phyloP scores from a whole-genome alignment of 768 basidiomycete genomes.

The Phylloporus arenicola region DNA sequence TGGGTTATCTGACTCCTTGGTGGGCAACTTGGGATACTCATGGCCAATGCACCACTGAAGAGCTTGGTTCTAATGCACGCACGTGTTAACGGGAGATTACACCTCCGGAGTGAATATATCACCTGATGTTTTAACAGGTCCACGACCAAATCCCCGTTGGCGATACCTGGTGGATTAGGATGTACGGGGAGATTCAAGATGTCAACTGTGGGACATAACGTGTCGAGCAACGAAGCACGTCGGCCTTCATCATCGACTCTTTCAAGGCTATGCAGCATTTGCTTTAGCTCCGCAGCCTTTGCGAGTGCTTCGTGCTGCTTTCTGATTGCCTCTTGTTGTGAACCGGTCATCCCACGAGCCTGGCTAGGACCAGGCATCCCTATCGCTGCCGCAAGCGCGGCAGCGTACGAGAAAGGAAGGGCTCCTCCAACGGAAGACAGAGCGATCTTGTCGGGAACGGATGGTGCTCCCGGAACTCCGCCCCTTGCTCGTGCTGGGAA shows the following conservation, averaged over 20 bases:
- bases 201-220: conserved; percentile 63
- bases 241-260: conserved; percentile 75
- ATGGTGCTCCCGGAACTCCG: conserved; percentile 15
- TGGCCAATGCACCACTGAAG: conserved; percentile 79
- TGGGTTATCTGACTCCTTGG: conserved; percentile 57
- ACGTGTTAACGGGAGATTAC: background rate
- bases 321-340: conserved; percentile 31
- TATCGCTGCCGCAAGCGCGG: conserved; percentile 12
- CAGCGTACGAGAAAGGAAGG: conserved; percentile 11
- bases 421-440: conserved; percentile 11
- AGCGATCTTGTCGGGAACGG: conserved; percentile 10
- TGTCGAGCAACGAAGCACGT: conserved; percentile 65
- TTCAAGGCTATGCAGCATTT: conserved; percentile 62
- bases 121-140: conserved; percentile 84
- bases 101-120: background rate
- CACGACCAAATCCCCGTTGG: conserved; percentile 59
- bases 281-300: conserved; percentile 62
- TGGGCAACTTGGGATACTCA: conserved; percentile 75
- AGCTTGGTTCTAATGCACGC: conserved; percentile 59
- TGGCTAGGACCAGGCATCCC: conserved; percentile 21
- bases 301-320: conserved; percentile 39
- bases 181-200: conserved; percentile 66
- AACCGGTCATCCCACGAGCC: conserved; percentile 21
- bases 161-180: conserved; percentile 64
- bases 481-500: conserved; percentile 31